A percentile compares a stretch with the other conserved stretches of the same genome.
Evolutionary conservation across 2,329 filamentous ascomycete species (phyloP).

Genomic region (Pyrenochaeta sp.): DNA sequence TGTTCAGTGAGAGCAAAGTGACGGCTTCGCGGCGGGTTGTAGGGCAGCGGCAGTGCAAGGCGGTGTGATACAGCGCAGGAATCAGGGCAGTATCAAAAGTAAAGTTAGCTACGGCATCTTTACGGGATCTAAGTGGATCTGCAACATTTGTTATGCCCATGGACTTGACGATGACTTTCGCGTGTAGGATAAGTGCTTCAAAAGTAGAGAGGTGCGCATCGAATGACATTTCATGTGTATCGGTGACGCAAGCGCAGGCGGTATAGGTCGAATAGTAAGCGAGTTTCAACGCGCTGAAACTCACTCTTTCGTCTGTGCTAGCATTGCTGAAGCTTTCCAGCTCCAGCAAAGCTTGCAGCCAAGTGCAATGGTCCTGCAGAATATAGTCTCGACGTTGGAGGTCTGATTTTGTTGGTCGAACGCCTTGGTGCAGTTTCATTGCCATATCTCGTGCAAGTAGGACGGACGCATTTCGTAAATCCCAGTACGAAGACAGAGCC

Average conservation of each 20-base stretch:
- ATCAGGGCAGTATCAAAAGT: conserved; percentile 28
- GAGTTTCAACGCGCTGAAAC: conserved; percentile 23
- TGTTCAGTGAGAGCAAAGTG: conserved; percentile 15
- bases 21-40: conserved; percentile 25
- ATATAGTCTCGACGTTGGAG: not conserved
- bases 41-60: conserved; percentile 26
- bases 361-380: conserved; percentile 2
- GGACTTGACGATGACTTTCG: conserved; percentile 23
- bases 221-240: conserved; percentile 12
- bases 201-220: conserved; percentile 26
- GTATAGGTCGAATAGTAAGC: conserved; percentile 19
- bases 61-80: conserved; percentile 13
- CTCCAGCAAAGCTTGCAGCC: conserved; percentile 5
- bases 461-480: conserved; percentile 16
- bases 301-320: conserved; percentile 7
- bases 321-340: conserved; percentile 4
- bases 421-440: conserved; percentile 5
- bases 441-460: conserved; percentile 8
- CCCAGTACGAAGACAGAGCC: conserved; percentile 10
- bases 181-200: conserved; percentile 21
- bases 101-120: conserved; percentile 20
- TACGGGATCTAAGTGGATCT: not conserved
- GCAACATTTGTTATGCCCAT: conserved; percentile 3
- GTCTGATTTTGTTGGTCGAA: conserved; percentile 3
- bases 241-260: conserved; percentile 15